Percentiles rank a stretch among this genome's conserved stretches.
Conservation (phyloP, 306 rosid species). For the Cucurbita pepo region DNA sequence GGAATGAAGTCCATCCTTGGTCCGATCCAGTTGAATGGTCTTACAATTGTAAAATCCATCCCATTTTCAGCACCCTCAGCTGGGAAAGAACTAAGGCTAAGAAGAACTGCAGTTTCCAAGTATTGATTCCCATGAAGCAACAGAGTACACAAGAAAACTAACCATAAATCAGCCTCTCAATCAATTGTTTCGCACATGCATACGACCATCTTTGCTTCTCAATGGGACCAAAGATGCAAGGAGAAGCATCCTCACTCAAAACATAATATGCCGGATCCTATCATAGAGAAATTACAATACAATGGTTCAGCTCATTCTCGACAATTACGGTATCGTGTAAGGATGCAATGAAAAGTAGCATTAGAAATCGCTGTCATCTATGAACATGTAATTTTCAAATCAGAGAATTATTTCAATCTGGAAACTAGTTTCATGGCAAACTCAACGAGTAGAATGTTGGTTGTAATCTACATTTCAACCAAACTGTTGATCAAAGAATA, state of each 20-base stretch:
- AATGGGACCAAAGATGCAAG: constrained; percentile 84
- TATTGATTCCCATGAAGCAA: background rate
- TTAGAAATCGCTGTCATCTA: background rate
- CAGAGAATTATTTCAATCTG: background rate
- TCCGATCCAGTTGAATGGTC: constrained; percentile 95
- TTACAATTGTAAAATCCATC: constrained; percentile 70
- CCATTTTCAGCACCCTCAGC: constrained; percentile 97
- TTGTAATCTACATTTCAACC: background rate
- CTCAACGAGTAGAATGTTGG: background rate
- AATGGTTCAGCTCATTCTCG: background rate
- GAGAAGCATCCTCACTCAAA: constrained; percentile 68
- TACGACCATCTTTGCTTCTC: constrained; percentile 97
- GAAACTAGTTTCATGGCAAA: background rate
- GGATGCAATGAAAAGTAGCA: background rate
- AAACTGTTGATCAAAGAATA: background rate
- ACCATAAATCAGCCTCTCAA: constrained; percentile 90
- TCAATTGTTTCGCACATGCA: constrained; percentile 91
- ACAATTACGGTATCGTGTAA: background rate
- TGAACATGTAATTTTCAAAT: background rate
- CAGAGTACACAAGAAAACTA: background rate
- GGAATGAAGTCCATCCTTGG: constrained; percentile 97
- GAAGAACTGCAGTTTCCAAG: background rate
- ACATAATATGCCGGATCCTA: constrained; percentile 78
- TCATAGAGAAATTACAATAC: background rate
- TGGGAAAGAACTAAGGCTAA: constrained; percentile 6